These are phyloP conservation scores for Ehretia macrophylla DNA, from an alignment of 257 asterid genomes.

Conservation along the genomic window DNA sequence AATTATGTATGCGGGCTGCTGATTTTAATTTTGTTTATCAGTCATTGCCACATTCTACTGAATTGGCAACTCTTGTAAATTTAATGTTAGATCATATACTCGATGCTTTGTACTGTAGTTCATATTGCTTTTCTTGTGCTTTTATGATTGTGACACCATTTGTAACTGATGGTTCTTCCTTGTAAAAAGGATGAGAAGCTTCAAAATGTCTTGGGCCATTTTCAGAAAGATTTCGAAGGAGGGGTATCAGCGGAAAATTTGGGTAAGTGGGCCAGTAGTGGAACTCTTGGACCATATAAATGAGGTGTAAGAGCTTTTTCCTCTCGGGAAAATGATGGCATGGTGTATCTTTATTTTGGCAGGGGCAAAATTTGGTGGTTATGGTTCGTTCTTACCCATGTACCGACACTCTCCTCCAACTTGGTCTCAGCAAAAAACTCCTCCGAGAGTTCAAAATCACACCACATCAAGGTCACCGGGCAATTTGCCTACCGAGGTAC, in stretches of 20 bases:
- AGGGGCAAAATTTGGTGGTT: slow-evolving; percentile 92
- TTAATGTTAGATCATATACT: not conserved
- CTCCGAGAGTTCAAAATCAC: slow-evolving; percentile 47
- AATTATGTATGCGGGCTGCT: too few relatives aligned
- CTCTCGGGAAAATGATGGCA: slow-evolving; percentile 18
- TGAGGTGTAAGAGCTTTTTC: slow-evolving; percentile 10
- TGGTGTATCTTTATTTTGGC: slow-evolving; percentile 29
- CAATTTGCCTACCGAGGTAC: slow-evolving; percentile 47
- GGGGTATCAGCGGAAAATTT: slow-evolving; percentile 70
- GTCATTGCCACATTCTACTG: not conserved
- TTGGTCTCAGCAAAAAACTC: slow-evolving; percentile 56
- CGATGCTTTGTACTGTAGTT: not conserved
- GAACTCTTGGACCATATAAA: slow-evolving; percentile 9
- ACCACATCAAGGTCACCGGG: slow-evolving; percentile 42
- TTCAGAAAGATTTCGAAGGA: slow-evolving; percentile 92
- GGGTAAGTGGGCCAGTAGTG: slow-evolving; percentile 53
- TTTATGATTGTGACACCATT: not conserved
- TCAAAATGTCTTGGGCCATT: slow-evolving; percentile 83
- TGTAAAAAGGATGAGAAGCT: slow-evolving; percentile 67
- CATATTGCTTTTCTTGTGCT: not conserved
- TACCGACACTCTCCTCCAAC: slow-evolving; percentile 72
- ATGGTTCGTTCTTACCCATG: slow-evolving; percentile 83
- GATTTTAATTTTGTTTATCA: too few relatives aligned
- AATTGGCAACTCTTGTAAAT: too few relatives aligned
- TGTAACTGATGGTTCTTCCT: not conserved